phyloP scores from a whole-genome alignment of 1,284 basidiomycete species.

The Mycena sp. region DNA sequence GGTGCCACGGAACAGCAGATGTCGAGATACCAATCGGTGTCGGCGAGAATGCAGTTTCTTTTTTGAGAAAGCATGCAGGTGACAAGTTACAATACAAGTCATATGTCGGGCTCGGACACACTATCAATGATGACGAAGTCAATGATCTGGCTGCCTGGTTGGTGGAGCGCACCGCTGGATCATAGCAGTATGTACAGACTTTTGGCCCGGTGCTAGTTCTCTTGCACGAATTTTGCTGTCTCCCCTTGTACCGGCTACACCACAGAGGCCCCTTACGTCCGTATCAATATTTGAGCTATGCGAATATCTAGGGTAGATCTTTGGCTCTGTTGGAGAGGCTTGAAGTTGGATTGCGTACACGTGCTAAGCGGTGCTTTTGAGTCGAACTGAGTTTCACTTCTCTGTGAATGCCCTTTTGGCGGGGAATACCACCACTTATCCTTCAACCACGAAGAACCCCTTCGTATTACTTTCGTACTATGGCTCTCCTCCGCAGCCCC shows the following conservation, averaged over 20 bases:
- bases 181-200: not conserved
- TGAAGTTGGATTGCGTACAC: too few species aligned
- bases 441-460: not conserved
- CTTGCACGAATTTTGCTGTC: too few species aligned
- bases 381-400: not conserved
- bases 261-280: too few species aligned
- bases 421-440: slow-evolving; percentile 6
- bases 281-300: too few species aligned
- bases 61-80: slow-evolving; percentile 5
- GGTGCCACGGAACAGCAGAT: slow-evolving; percentile 86
- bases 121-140: slow-evolving; percentile 27
- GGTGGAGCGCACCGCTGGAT: slow-evolving; percentile 9
- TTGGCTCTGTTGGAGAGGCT: not conserved
- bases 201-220: too few species aligned
- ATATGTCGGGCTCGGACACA: slow-evolving; percentile 26
- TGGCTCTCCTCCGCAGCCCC: slow-evolving; percentile 12
- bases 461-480: not conserved
- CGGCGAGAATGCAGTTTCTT: slow-evolving; percentile 22
- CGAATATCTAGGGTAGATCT: too few species aligned
- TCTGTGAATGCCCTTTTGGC: slow-evolving; percentile 6
- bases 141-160: slow-evolving; percentile 28
- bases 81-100: slow-evolving; percentile 20
- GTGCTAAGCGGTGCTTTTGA: too few species aligned
- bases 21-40: slow-evolving; percentile 65
- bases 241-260: too few species aligned